Evolutionary conservation across 2,329 filamentous ascomycete genomes (phyloP).

Genomic region (Microdochium trichocladiopsis): DNA sequence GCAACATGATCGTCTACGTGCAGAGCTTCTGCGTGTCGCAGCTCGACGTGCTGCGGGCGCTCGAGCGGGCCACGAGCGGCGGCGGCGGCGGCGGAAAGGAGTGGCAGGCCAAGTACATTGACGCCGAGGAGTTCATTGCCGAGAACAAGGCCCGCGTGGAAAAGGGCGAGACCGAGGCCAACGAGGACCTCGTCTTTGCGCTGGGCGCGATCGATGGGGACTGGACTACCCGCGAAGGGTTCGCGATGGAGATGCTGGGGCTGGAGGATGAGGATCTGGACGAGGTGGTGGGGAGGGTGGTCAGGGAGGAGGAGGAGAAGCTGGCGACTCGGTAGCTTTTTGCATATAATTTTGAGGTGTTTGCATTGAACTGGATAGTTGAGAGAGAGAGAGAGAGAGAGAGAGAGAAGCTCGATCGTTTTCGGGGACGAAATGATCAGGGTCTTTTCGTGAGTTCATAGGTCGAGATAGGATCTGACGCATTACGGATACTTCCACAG

Average conservation of each 20-base stretch:
- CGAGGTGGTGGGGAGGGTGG: slow-evolving; percentile 26
- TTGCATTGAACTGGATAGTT: too few relatives aligned
- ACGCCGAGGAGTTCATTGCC: slow-evolving; percentile 31
- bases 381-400: too few relatives aligned
- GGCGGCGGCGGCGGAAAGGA: slow-evolving; percentile 5
- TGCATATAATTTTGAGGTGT: too few relatives aligned
- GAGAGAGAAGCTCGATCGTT: too few relatives aligned
- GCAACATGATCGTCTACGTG: slow-evolving; percentile 26
- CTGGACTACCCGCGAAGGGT: slow-evolving; percentile 36
- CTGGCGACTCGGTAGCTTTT: not conserved
- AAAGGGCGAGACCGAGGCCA: slow-evolving; percentile 25
- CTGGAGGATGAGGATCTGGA: slow-evolving; percentile 39
- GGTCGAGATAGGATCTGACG: too few relatives aligned
- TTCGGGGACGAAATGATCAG: too few relatives aligned
- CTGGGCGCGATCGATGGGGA: slow-evolving; percentile 39
- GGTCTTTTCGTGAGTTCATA: too few relatives aligned
- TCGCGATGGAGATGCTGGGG: slow-evolving; percentile 38
- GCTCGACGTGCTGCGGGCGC: slow-evolving; percentile 21
- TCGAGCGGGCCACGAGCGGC: slow-evolving; percentile 20
- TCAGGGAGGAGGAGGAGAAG: slow-evolving; percentile 6
- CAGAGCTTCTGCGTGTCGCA: slow-evolving; percentile 32
- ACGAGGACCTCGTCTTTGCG: slow-evolving; percentile 42
- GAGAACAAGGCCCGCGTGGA: slow-evolving; percentile 28
- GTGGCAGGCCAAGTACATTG: slow-evolving; percentile 21
- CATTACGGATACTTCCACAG: too few relatives aligned